Base-by-base conservation (phyloP, 768 basidiomycete species). In the Pluteus cervinus region DNA sequence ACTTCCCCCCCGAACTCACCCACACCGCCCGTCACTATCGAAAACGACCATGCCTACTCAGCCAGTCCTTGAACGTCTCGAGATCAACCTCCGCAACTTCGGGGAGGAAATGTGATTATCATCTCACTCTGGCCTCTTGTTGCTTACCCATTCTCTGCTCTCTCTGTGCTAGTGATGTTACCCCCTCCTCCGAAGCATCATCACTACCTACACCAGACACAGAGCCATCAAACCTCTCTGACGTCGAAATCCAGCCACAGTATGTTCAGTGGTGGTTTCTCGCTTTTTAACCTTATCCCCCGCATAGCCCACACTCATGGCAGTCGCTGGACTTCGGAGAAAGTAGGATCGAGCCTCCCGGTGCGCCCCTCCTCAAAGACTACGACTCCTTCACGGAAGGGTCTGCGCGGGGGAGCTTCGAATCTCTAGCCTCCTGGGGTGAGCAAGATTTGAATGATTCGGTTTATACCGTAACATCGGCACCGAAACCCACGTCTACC, bases 371-470 rank as follows among this genome's bases (percentile, higher is more conserved):
- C 41, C 48, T 79, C 49, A 76, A 71, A 54, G 76, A 79, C 49
- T 51, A 68, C 22, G 75, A 77, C 43, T 69, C 73, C 37, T 79
- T 79, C 60, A 75, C 73, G n/a, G 75, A 76, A 32, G 75, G 75
- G 22, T 73, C 71, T 7, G 66, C 63, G 11, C 54, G 58, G 40
- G 75, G 75, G 30, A 72, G 71, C 43, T 76, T 75, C 54, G 71
- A 73, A 44, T 70, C 64, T 36, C 50, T 65, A 26, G 54, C 66
- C 39, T 53, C 55, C 24, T 58, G 59, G 28, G 56, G 51, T 10
- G 40, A 41, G n/a, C n/a, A n/a, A n/a, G n/a, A n/a, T n/a, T n/a
- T n/a, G n/a, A n/a, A n/a, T 17, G 35, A 16, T 41, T 12, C 28
- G 35, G 25, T 18, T 29, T 28, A 22, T 20, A 35, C 33, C 17